Evolutionary conservation across 257 asterid species (phyloP).

Genomic region (Asclepias syriaca): DNA sequence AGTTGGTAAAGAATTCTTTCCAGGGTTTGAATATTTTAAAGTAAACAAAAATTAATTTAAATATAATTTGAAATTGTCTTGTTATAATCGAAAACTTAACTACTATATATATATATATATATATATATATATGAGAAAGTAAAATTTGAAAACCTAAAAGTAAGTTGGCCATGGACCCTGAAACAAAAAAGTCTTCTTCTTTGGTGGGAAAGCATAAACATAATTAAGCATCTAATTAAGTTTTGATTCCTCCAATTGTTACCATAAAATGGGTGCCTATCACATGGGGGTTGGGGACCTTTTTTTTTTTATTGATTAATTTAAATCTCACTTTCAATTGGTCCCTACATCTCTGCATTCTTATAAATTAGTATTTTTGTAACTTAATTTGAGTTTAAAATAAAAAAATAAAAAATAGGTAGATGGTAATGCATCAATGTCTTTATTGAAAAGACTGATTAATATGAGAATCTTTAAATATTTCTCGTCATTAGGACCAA

Average conservation of each 20-base stretch:
- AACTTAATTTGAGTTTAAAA: too few relatives aligned
- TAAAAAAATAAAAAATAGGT: too few relatives aligned
- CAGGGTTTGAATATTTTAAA: too few relatives aligned
- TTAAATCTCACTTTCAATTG: constrained; percentile 12
- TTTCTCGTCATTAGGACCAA: neutral
- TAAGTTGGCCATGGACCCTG: too few relatives aligned
- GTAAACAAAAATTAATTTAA: too few relatives aligned
- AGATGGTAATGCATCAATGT: constrained; percentile 3
- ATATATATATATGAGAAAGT: too few relatives aligned
- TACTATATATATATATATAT: too few relatives aligned
- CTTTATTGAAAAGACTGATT: constrained; percentile 4
- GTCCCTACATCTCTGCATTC: neutral
- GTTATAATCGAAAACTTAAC: too few relatives aligned
- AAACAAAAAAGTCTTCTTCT: too few relatives aligned
- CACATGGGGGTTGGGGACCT: neutral
- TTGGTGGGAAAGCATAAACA: neutral
- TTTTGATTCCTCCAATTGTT: neutral
- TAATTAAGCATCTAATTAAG: neutral
- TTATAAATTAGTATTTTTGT: neutral
- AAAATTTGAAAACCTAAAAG: too few relatives aligned
- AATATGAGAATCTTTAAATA: constrained; percentile 2
- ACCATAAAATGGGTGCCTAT: neutral
- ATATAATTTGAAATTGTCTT: too few relatives aligned
- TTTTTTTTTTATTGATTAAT: neutral
- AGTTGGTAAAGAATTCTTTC: too few relatives aligned